A percentile compares a stretch with the other conserved stretches of the same genome.
Conservation (phyloP, 2,329 filamentous ascomycete genomes). For the Aspergillus pseudotamarii region DNA sequence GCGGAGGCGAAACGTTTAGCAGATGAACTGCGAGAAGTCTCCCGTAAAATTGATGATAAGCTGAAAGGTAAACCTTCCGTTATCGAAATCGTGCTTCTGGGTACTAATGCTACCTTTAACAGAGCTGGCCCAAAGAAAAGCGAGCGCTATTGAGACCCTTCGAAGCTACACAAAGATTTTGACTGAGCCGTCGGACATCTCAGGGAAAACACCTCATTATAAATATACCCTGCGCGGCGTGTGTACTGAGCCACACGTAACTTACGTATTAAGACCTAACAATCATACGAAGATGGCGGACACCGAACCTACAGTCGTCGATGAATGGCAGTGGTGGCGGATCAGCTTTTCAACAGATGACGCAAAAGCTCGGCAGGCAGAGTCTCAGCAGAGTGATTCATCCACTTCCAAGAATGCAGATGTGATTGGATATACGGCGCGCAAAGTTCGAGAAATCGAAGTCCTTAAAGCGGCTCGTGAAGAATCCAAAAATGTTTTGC, state of each 20-base stretch:
- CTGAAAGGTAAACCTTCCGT: constrained; percentile 35
- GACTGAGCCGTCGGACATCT: constrained; percentile 48
- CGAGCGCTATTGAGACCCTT: constrained; percentile 45
- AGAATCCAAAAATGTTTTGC: constrained; percentile 55
- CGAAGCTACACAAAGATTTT: constrained; percentile 49
- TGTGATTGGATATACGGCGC: constrained; percentile 43
- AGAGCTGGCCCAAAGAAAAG: constrained; percentile 49
- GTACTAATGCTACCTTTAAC: constrained; percentile 12
- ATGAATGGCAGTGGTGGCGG: constrained; percentile 59
- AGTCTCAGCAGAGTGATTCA: constrained; percentile 23
- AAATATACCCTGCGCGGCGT: constrained; percentile 62
- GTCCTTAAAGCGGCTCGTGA: constrained; percentile 58
- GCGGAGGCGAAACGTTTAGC: constrained; percentile 33
- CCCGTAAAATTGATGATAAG: constrained; percentile 45
- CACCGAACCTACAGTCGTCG: constrained; percentile 22
- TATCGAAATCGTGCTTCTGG: not conserved
- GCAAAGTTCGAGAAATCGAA: constrained; percentile 53
- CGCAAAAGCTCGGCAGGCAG: constrained; percentile 39
- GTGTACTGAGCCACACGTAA: constrained; percentile 59
- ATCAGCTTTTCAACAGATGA: constrained; percentile 53
- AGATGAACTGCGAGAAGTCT: constrained; percentile 38
- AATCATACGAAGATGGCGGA: constrained; percentile 23
- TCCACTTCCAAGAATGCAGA: constrained; percentile 32
- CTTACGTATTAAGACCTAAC: constrained; percentile 54
- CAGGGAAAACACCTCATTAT: constrained; percentile 43